phyloP scores from a whole-genome alignment of 2,329 filamentous ascomycete genomes.

The Fusarium falciforme region DNA sequence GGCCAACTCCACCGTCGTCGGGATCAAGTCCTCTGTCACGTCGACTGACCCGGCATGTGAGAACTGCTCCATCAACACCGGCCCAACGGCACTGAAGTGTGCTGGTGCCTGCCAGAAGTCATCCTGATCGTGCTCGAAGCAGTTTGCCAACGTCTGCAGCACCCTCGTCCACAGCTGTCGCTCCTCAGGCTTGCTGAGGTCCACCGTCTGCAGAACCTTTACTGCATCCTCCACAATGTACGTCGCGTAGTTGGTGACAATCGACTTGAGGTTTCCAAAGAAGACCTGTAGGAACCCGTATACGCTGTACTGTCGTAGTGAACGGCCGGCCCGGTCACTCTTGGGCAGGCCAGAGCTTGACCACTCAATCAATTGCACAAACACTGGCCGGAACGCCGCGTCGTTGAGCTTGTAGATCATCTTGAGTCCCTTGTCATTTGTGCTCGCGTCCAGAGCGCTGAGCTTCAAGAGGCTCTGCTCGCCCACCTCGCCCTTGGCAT shows the following conservation, averaged over 20 bases:
- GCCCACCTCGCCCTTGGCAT: conserved; percentile 58
- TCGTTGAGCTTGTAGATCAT: conserved; percentile 99
- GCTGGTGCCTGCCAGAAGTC: conserved; percentile 95
- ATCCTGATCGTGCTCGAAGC: conserved; percentile 91
- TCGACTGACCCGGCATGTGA: conserved; percentile 58
- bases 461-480: conserved; percentile 61
- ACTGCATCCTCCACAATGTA: conserved; percentile 84
- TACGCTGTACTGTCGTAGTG: conserved; percentile 77
- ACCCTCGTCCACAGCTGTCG: conserved; percentile 74
- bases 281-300: conserved; percentile 85
- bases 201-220: conserved; percentile 65
- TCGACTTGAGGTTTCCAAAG: conserved; percentile 89
- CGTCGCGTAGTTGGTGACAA: conserved; percentile 91
- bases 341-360: conserved; percentile 70
- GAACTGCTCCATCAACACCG: conserved; percentile 77
- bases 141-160: conserved; percentile 77
- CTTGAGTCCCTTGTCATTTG: conserved; percentile 81
- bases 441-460: conserved; percentile 69
- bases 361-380: conserved; percentile 88
- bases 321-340: conserved; percentile 68
- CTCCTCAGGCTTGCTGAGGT: conserved; percentile 63
- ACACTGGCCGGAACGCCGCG: conserved; percentile 90
- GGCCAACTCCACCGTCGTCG: conserved; percentile 83
- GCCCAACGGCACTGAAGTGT: conserved; percentile 81
- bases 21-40: conserved; percentile 68